Percentiles rank a stretch among this genome's conserved stretches.
phyloP scores from a whole-genome alignment of 192 early-diverging fungal genomes.

The Lunasporangiospora selenospora region DNA sequence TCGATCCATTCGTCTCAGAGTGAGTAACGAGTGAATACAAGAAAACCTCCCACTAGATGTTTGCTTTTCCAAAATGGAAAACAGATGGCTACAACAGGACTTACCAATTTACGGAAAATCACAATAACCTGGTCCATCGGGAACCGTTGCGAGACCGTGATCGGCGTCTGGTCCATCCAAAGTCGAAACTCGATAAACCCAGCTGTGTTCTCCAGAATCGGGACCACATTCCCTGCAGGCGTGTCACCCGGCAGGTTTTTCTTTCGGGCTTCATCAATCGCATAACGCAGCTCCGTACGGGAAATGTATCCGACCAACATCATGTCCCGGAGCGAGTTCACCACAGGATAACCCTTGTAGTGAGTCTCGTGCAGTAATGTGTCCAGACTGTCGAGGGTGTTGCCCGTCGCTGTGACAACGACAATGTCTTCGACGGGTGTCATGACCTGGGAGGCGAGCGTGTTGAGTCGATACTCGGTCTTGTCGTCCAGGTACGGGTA shows the following conservation, averaged over 20 bases:
- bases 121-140: slow-evolving; percentile 74
- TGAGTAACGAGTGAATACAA: too few relatives aligned
- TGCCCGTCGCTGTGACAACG: slow-evolving; percentile 54
- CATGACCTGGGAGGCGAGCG: slow-evolving; percentile 66
- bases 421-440: slow-evolving; percentile 65
- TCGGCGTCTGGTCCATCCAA: slow-evolving; percentile 74
- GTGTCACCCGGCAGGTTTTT: slow-evolving; percentile 35
- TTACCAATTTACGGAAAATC: slow-evolving; percentile 67
- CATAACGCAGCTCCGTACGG: slow-evolving; percentile 62
- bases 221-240: slow-evolving; percentile 43
- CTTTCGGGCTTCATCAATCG: slow-evolving; percentile 44
- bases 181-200: slow-evolving; percentile 65
- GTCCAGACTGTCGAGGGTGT: slow-evolving; percentile 53
- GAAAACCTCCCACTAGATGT: too few relatives aligned
- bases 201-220: slow-evolving; percentile 37
- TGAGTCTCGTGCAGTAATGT: slow-evolving; percentile 57
- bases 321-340: slow-evolving; percentile 62
- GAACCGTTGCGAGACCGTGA: slow-evolving; percentile 65
- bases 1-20: too few relatives aligned
- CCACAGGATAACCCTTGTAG: slow-evolving; percentile 78
- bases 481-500: slow-evolving; percentile 74
- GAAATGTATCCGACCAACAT: slow-evolving; percentile 75
- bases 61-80: too few relatives aligned
- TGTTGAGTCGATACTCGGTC: slow-evolving; percentile 60
- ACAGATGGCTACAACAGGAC: background rate